Evolutionary conservation across 306 rosid genomes (phyloP).

Genomic region (Gastrolobium bilobum): DNA sequence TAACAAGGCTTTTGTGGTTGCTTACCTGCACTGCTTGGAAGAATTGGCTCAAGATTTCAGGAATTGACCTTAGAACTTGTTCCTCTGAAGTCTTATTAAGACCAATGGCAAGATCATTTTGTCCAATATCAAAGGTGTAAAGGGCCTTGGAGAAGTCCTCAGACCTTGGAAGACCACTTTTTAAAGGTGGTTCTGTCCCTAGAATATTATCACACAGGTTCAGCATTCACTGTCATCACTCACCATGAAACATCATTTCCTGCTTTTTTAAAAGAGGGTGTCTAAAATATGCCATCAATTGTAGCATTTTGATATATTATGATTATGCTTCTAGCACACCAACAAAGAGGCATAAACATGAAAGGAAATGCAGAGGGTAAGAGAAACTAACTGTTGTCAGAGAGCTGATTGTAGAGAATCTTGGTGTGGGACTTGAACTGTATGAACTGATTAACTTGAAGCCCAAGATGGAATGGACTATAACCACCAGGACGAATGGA

Average conservation of each 20-base stretch:
- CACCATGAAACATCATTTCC: background rate
- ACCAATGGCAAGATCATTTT: constrained; percentile 79
- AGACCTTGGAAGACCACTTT: constrained; percentile 71
- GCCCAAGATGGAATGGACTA: constrained; percentile 81
- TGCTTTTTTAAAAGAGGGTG: background rate
- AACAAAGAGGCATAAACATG: constrained; percentile 1
- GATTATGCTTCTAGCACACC: constrained; percentile 12
- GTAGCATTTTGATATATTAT: constrained; percentile 15
- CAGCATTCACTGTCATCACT: constrained; percentile 24
- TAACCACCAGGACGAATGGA: constrained; percentile 75
- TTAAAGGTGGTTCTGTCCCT: constrained; percentile 56
- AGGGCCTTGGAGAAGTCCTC: constrained; percentile 77
- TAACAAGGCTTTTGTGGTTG: background rate
- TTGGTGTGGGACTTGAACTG: constrained; percentile 70
- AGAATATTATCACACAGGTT: constrained; percentile 22
- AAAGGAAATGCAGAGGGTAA: constrained; percentile 17
- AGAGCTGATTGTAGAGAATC: constrained; percentile 63
- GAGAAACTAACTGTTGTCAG: constrained; percentile 55
- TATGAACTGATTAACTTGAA: constrained; percentile 77
- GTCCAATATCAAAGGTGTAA: constrained; percentile 88
- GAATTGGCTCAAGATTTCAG: constrained; percentile 64
- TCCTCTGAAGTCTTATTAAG: constrained; percentile 64
- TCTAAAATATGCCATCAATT: constrained; percentile 13
- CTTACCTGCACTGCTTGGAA: constrained; percentile 70
- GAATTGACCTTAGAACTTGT: constrained; percentile 74